These are phyloP conservation scores for Barbatosphaeria neglecta DNA, from an alignment of 495 filamentous ascomycete species.

Conservation along the genomic window DNA sequence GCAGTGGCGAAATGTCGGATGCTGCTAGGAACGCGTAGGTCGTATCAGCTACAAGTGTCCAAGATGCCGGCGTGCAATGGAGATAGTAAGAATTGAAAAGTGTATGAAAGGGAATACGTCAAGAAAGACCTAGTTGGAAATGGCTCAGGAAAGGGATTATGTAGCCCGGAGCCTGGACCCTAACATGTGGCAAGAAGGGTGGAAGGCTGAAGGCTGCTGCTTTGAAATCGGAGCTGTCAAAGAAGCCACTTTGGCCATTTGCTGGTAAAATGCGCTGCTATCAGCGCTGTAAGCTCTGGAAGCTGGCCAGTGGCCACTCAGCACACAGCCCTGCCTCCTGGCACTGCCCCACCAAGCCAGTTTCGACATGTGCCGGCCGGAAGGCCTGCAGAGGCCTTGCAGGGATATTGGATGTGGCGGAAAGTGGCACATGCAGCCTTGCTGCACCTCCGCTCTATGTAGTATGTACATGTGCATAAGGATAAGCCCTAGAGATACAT, in stretches of 20 bases:
- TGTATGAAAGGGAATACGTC: background rate
- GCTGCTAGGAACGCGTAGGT: background rate
- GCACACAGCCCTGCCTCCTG: no score
- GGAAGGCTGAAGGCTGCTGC: background rate
- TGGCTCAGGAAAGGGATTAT: background rate
- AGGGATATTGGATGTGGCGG: background rate
- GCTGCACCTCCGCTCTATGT: no score
- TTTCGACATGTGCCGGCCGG: no score
- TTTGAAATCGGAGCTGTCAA: slow-evolving; percentile 13
- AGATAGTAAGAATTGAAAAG: background rate
- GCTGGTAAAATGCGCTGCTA: background rate
- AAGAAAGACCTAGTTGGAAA: no score
- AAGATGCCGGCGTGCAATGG: background rate
- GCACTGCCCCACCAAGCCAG: no score
- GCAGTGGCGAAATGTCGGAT: no score
- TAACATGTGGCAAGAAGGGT: background rate
- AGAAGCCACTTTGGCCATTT: slow-evolving; percentile 13
- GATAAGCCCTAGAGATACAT: no score
- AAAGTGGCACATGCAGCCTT: slow-evolving; percentile 3
- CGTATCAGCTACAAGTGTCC: background rate
- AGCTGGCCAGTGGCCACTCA: no score
- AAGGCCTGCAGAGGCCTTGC: no score
- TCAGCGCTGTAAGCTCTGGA: background rate
- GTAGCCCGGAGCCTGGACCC: background rate
- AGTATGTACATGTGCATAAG: no score